phyloP scores from a whole-genome alignment of 2,329 filamentous ascomycete species.

The Alternaria sp. region DNA sequence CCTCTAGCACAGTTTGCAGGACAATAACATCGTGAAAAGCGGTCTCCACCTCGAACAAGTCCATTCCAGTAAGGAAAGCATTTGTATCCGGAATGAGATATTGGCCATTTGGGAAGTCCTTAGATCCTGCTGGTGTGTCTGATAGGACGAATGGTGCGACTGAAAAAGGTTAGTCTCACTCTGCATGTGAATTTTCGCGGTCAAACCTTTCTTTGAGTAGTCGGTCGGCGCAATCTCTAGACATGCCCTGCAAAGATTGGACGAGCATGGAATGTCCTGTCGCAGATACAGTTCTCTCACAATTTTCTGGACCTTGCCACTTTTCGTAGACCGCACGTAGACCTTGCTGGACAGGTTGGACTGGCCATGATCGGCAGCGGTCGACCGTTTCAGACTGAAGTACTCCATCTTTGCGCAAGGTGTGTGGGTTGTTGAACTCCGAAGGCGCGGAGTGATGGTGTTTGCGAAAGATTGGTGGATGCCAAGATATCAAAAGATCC shows the following conservation, averaged over 20 bases:
- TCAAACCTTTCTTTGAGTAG: conserved; percentile 75
- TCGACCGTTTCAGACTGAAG: conserved; percentile 65
- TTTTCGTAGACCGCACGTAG: conserved; percentile 92
- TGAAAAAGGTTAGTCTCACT: conserved; percentile 48
- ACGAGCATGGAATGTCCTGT: conserved; percentile 97
- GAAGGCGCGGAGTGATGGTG: conserved; percentile 16
- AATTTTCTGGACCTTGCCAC: conserved; percentile 98
- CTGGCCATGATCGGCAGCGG: conserved; percentile 60
- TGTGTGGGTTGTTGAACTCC: conserved; percentile 9
- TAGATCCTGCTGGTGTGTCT: conserved; percentile 83
- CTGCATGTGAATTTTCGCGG: conserved; percentile 10
- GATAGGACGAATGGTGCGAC: conserved; percentile 86
- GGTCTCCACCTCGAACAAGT: conserved; percentile 89
- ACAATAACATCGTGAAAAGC: conserved; percentile 98
- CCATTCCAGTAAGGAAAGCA: conserved; percentile 93
- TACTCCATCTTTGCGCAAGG: conserved; percentile 37
- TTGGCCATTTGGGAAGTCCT: conserved; percentile 81
- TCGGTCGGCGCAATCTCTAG: conserved; percentile 76
- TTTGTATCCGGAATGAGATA: conserved; percentile 97
- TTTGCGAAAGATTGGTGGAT: conserved; percentile 29
- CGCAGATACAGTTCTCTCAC: conserved; percentile 95
- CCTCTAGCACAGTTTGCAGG: conserved; percentile 93
- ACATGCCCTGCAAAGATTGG: conserved; percentile 81
- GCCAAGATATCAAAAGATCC: conserved; percentile 37
- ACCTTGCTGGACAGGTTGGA: conserved; percentile 92